A percentile compares a stretch with the other conserved stretches of the same genome.
Evolutionary conservation across 1,284 basidiomycete genomes (phyloP).

Genomic region (Ceratobasidium sp.): DNA sequence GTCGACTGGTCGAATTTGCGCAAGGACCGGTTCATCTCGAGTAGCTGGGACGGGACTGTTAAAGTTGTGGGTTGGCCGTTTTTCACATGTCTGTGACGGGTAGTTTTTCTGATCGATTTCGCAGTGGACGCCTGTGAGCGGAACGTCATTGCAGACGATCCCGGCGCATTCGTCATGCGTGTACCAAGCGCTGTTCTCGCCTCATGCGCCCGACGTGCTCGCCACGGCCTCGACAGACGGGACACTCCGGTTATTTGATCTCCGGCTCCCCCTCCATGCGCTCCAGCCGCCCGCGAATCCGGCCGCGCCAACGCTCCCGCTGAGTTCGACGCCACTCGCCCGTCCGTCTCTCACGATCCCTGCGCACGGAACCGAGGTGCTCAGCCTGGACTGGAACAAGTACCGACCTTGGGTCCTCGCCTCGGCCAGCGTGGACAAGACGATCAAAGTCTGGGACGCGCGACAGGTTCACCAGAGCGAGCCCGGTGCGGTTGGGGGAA

Average conservation of each 20-base stretch:
- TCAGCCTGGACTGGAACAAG: constrained; percentile 93
- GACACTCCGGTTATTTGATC: constrained; percentile 80
- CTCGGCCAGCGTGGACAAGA: constrained; percentile 81
- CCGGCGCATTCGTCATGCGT: constrained; percentile 85
- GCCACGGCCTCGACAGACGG: constrained; percentile 89
- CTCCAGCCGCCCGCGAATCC: constrained; percentile 43
- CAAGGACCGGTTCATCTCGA: constrained; percentile 88
- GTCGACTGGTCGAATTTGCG: constrained; percentile 97
- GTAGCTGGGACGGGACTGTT: constrained; percentile 91
- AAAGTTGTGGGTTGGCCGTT: constrained; percentile 71
- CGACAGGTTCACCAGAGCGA: constrained; percentile 65
- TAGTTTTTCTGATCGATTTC: neutral
- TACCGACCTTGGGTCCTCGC: constrained; percentile 82
- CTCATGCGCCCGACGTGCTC: constrained; percentile 82
- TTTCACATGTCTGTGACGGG: neutral
- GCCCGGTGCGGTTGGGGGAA: constrained; percentile 63
- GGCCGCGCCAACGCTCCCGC: constrained; percentile 18
- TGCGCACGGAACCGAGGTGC: constrained; percentile 63
- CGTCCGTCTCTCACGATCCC: constrained; percentile 57
- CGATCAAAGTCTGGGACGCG: constrained; percentile 84
- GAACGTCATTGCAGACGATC: constrained; percentile 79
- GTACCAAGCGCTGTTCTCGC: constrained; percentile 90
- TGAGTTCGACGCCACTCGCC: constrained; percentile 33
- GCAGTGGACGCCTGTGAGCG: constrained; percentile 87
- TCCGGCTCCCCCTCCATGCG: constrained; percentile 62